Evolutionary conservation across 177 flowering plant genomes (phyloP).

Genomic region (Vitis hybrid): DNA sequence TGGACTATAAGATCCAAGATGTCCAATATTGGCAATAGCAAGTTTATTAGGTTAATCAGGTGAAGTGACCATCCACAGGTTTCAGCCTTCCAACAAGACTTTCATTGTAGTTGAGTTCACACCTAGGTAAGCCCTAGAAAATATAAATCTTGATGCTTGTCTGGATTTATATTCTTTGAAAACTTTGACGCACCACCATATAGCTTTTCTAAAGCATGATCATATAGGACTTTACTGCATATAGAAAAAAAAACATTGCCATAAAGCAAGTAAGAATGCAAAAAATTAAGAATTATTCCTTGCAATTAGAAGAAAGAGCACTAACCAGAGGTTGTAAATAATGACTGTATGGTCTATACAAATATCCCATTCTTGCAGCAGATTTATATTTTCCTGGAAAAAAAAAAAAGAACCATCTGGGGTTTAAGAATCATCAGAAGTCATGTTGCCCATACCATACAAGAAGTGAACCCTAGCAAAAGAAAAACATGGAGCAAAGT

Average conservation of each 20-base stretch:
- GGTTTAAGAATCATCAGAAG: not conserved
- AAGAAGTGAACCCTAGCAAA: too few relatives aligned
- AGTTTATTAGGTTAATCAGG: too few relatives aligned
- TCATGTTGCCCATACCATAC: too few relatives aligned
- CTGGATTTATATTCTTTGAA: not conserved
- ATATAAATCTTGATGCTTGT: too few relatives aligned
- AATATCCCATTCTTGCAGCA: constrained; percentile 1
- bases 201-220: not conserved
- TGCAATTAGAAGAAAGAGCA: not conserved
- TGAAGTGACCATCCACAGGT: too few relatives aligned
- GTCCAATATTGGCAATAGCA: too few relatives aligned
- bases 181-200: not conserved
- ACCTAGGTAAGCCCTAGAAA: too few relatives aligned
- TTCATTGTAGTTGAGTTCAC: too few relatives aligned
- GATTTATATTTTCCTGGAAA: constrained; percentile 2
- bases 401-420: not conserved
- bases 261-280: not conserved
- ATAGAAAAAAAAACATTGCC: not conserved
- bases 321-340: constrained; percentile 11
- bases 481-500: too few relatives aligned
- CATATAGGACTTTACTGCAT: not conserved
- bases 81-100: too few relatives aligned
- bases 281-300: not conserved
- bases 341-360: constrained; percentile 4
- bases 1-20: too few relatives aligned